phyloP scores from a whole-genome alignment of 2,329 filamentous ascomycete genomes.

The Trichophaea hybrida region DNA sequence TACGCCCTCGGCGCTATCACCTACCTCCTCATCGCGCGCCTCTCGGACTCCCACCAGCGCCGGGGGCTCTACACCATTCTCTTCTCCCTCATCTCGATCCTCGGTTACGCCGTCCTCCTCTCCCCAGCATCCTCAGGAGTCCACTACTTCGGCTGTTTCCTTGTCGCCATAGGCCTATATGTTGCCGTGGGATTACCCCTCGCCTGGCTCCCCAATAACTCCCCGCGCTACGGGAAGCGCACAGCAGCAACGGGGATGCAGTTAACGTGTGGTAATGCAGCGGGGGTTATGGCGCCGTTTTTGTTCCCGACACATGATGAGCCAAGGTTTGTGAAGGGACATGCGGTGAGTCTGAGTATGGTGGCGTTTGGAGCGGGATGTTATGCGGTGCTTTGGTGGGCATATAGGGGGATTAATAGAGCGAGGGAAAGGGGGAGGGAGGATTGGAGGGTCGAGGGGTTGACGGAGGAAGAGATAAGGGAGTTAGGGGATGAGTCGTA shows the following conservation, averaged over 20 bases:
- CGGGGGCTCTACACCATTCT: constrained; percentile 50
- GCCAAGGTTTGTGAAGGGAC: constrained; percentile 37
- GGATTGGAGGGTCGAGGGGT: constrained; percentile 34
- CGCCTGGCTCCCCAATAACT: constrained; percentile 51
- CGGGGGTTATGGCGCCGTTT: constrained; percentile 61
- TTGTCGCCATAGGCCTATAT: constrained; percentile 62
- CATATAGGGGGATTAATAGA: constrained; percentile 29
- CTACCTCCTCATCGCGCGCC: constrained; percentile 50
- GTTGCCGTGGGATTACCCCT: constrained; percentile 42
- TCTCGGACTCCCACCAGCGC: constrained; percentile 53
- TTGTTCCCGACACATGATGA: constrained; percentile 31
- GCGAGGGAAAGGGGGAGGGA: constrained; percentile 31
- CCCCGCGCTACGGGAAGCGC: constrained; percentile 60
- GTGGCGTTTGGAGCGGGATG: constrained; percentile 41
- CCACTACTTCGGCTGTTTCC: constrained; percentile 61
- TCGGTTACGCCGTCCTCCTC: constrained; percentile 56
- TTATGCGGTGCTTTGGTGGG: constrained; percentile 41
- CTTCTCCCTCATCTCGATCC: constrained; percentile 47
- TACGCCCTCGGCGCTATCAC: constrained; percentile 57
- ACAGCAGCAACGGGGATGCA: constrained; percentile 59
- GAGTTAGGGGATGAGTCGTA: constrained; percentile 34
- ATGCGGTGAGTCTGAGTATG: constrained; percentile 46
- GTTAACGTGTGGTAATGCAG: constrained; percentile 53
- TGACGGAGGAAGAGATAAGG: constrained; percentile 33
- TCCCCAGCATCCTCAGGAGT: constrained; percentile 45